Evolutionary conservation across 495 filamentous ascomycete species (phyloP).

Genomic region (Neurospora africana): DNA sequence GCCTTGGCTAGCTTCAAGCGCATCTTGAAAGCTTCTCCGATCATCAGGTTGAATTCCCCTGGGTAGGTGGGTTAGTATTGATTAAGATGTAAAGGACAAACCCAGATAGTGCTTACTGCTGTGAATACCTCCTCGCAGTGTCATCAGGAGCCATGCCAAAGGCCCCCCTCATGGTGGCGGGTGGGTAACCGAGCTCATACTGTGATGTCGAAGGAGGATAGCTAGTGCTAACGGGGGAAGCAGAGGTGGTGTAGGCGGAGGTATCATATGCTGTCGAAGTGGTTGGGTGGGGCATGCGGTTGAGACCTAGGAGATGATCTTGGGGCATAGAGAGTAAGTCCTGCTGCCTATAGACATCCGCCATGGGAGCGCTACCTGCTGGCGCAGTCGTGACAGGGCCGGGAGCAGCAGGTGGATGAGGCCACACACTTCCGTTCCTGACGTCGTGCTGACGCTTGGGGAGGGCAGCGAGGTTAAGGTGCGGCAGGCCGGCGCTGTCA

Average conservation of each 20-base stretch:
- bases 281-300: constrained; percentile 36
- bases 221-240: constrained; percentile 52
- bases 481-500: constrained; percentile 17
- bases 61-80: constrained; percentile 7
- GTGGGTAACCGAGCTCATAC: constrained; percentile 55
- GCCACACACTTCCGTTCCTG: constrained; percentile 28
- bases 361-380: constrained; percentile 60
- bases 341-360: constrained; percentile 46
- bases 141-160: constrained; percentile 48
- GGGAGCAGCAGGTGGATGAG: constrained; percentile 58
- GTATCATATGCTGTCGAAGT: constrained; percentile 40
- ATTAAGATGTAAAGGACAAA: constrained; percentile 15
- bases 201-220: constrained; percentile 59
- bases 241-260: constrained; percentile 40
- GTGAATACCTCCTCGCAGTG: constrained; percentile 67
- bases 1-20: constrained; percentile 71
- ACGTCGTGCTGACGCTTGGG: constrained; percentile 25
- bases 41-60: constrained; percentile 50
- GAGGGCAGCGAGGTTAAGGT: constrained; percentile 37
- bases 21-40: constrained; percentile 62
- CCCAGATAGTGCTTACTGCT: constrained; percentile 79
- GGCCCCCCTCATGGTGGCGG: constrained; percentile 52
- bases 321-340: constrained; percentile 64
- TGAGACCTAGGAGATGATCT: constrained; percentile 54
- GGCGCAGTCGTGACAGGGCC: constrained; percentile 61